Conservation (phyloP, 768 basidiomycete genomes). For the Serpula lacrymans region DNA sequence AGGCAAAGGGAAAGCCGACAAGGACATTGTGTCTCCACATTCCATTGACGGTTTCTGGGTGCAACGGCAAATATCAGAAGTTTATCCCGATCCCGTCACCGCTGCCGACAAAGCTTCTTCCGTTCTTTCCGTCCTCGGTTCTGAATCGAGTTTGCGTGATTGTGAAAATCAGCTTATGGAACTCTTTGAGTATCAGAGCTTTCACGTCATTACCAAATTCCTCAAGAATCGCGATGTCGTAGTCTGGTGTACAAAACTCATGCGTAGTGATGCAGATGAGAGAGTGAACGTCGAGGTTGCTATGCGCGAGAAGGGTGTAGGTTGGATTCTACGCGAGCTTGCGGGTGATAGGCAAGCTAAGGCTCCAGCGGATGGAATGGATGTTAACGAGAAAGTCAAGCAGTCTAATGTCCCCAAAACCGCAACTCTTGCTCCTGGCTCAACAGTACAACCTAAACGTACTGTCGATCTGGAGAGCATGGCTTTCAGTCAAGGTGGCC, state of each 20-base stretch:
- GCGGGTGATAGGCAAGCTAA: conserved; percentile 75
- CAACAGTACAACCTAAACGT: conserved; percentile 79
- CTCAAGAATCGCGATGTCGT: conserved; percentile 94
- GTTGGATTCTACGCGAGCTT: conserved; percentile 91
- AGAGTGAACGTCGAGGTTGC: conserved; percentile 93
- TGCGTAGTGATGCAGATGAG: conserved; percentile 84
- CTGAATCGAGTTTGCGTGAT: conserved; percentile 85
- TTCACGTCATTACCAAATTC: conserved; percentile 85
- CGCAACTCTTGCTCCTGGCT: conserved; percentile 84
- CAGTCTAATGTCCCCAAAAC: conserved; percentile 62
- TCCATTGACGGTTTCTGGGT: conserved; percentile 98
- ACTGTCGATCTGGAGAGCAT: conserved; percentile 89
- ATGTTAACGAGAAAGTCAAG: conserved; percentile 62
- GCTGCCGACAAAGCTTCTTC: conserved; percentile 87
- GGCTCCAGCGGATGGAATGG: conserved; percentile 62
- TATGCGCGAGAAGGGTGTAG: conserved; percentile 96
- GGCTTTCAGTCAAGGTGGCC: conserved; percentile 95
- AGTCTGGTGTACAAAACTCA: conserved; percentile 97
- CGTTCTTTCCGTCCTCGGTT: conserved; percentile 81
- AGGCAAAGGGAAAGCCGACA: conserved; percentile 55
- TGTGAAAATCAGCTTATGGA: conserved; percentile 97
- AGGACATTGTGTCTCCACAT: conserved; percentile 84
- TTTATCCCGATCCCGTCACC: conserved; percentile 92
- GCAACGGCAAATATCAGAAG: conserved; percentile 86
- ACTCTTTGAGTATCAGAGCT: conserved; percentile 89